Evolutionary conservation across 1,284 basidiomycete genomes (phyloP), one percentile per base, ranked within the genome.

Genomic region (Malassezia dermatis): DNA sequence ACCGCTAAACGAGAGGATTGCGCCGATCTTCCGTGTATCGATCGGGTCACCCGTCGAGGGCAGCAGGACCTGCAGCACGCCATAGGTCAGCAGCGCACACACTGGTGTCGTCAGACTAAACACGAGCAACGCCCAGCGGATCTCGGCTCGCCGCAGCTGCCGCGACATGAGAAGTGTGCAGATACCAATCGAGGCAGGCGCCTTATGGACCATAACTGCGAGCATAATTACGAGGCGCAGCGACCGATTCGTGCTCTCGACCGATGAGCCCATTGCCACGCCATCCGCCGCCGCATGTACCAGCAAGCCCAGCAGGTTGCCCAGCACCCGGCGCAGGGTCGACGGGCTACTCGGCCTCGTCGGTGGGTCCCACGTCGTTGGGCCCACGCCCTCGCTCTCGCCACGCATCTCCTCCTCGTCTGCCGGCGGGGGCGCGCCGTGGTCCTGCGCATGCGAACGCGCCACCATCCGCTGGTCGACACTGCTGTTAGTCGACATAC

Each of bases 1-100:
- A 34, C 88, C 91, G 15, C 86, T 89, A 59, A 88, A 78, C n/a
- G 89, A 78, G 19, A 90, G 77, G 1, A 85, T 83, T 7, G 82
- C 76, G 6, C 87, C 88, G 0, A 86, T 84, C 24, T 66, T 61
- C 30, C 51, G 64, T 0, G 44, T 50, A 23, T 61, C 60, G 5
- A 71, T 65, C 17, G 56, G 56, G 13, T 24, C 48, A 5, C 40
- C 55, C 12, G 55, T 35, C 8, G 35, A 21, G 28, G 34, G 11
- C 26, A 59, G n/a, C 11, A 59, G n/a, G 12, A 45, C 11, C 23
- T 45, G 41, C 17, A 58, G 32, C 40, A 17, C 26, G 11, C 40
- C 35, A 21, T 56, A 56, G 31, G 49, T 70, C n/a, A 58, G 12
- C 3, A 73, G 30, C 10, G 71, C 71, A 3, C 66, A 62, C 0